Base-by-base conservation (phyloP, 1,284 basidiomycete species). In the Ganoderma meredithae region DNA sequence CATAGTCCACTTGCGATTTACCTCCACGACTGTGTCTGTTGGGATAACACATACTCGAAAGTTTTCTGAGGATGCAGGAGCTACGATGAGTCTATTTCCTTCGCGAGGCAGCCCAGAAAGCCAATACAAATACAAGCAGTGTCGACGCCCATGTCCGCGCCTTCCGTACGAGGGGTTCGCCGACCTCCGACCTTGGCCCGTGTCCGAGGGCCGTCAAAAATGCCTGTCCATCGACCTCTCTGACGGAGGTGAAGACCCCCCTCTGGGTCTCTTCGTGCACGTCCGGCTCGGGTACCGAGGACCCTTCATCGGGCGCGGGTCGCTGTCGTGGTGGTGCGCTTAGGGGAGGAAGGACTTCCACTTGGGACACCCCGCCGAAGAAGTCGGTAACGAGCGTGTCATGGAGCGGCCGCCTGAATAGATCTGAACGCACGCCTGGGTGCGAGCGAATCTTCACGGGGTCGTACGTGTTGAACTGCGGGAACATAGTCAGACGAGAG, bases 311-410 rank as follows among this genome's bases (percentile, higher is more conserved):
- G 39, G 36, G 12, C 33, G 36, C 7, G 12, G 36, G 6, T 22
- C 39, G 58, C 6, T 22, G 36, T 6, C 39, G 22, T 6, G 58
- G 58, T 25, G 39, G 39, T 27, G n/a, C 12, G 36, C 25, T 15
- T 1, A 68, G 27, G 9, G 75, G 74, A 6, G 73, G 63, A 9
- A 80, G 68, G n/a, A 89, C 81, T 74, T 98, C 95, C 0, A 93
- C 95, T 68, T 93, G 91, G 3, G 94, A 86, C 10, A 98, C 95
- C 0, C 94, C 95, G 2, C 97, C 97, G 74, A 99, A 95, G 79
- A 99, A 99, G 80, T 99, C 97, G 4, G 97, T 98, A 69, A 99
- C 86, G 19, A 91, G 88, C 0, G 93, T 88, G n/a, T 89, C 79
- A 56, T 85, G 81, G 12, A 96, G 83, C 1, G 88, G 81, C n/a